A percentile compares a stretch with the other conserved stretches of the same genome.
phyloP scores from a whole-genome alignment of 164 flowering plant species.

The Macadamia integrifolia region DNA sequence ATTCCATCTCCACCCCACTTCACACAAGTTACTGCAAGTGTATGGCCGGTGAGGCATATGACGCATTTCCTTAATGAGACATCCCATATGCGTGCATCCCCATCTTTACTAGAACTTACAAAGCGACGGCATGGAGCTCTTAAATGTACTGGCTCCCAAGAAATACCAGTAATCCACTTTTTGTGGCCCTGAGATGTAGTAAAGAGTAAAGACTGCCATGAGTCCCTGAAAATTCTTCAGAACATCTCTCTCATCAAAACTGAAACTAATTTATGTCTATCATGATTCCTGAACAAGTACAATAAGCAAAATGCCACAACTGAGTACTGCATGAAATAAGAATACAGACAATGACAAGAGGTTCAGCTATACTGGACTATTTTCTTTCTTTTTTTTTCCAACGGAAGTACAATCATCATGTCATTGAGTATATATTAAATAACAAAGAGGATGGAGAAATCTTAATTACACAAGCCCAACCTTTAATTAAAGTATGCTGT shows the following conservation, averaged over 20 bases:
- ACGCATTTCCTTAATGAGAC: slow-evolving; percentile 55
- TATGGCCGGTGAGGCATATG: slow-evolving; percentile 77
- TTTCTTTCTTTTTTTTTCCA: too few relatives aligned
- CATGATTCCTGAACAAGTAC: not conserved
- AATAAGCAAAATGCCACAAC: too few relatives aligned
- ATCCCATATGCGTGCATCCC: slow-evolving; percentile 98
- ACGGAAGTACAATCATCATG: not conserved
- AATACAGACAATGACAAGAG: not conserved
- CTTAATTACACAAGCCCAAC: too few relatives aligned
- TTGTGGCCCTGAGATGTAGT: slow-evolving; percentile 70
- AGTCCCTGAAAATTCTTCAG: not conserved
- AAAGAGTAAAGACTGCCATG: not conserved
- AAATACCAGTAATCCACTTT: slow-evolving; percentile 90
- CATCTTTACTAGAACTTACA: slow-evolving; percentile 97
- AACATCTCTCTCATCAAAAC: not conserved
- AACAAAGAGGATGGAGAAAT: too few relatives aligned
- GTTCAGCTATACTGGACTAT: not conserved
- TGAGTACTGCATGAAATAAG: too few relatives aligned
- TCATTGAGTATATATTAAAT: too few relatives aligned
- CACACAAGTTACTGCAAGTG: slow-evolving; percentile 93
- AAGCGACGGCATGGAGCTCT: slow-evolving; percentile 85
- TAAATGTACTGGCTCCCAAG: slow-evolving; percentile 96
- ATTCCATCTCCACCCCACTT: slow-evolving; percentile 99
- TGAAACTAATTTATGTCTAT: not conserved
- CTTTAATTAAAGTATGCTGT: too few relatives aligned